Percentiles rank a stretch among this genome's conserved stretches.
Conservation (phyloP, 257 asterid species). For the Petrea volubilis region DNA sequence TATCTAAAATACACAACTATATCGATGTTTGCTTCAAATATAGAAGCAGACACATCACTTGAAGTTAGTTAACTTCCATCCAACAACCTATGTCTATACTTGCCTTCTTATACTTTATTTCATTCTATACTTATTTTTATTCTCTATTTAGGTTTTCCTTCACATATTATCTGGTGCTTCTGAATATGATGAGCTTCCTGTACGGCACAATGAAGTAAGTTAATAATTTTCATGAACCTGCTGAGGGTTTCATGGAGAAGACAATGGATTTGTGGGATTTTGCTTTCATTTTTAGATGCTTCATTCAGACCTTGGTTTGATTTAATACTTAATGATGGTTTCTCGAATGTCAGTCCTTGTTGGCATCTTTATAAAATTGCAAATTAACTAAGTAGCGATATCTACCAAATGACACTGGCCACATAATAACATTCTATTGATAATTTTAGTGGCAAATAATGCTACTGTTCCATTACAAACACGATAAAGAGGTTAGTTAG, state of each 20-base stretch:
- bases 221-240: conserved; percentile 15
- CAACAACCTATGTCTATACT: conserved; percentile 9
- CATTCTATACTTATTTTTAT: not conserved
- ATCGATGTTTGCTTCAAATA: conserved; percentile 93
- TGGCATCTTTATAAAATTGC: conserved; percentile 11
- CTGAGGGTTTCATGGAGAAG: not conserved
- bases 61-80: conserved; percentile 60
- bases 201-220: conserved; percentile 94
- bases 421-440: not conserved
- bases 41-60: conserved; percentile 86
- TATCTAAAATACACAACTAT: conserved; percentile 90
- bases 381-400: conserved; percentile 2
- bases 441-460: not conserved
- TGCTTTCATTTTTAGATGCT: not conserved
- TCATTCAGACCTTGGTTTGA: not conserved
- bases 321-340: not conserved
- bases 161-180: conserved; percentile 84
- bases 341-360: not conserved
- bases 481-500: not conserved
- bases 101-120: conserved; percentile 10
- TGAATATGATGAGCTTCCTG: conserved; percentile 96
- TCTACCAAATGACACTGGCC: conserved; percentile 1
- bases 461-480: conserved; percentile 10
- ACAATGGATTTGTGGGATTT: not conserved
- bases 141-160: conserved; percentile 66